phyloP scores from a whole-genome alignment of 176 grass and related monocot species.

The Bonia amplexicaulis region DNA sequence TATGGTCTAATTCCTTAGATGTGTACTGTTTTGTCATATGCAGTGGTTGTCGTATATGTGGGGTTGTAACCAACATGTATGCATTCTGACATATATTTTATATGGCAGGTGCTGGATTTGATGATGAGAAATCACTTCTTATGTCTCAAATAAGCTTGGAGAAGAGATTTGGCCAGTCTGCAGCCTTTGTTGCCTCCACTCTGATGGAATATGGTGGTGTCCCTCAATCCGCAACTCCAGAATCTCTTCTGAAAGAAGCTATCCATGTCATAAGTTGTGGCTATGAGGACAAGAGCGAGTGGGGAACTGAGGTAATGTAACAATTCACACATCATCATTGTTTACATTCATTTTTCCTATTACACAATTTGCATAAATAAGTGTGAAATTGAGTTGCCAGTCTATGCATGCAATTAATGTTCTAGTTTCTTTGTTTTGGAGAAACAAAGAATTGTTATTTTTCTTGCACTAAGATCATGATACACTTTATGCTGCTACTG shows the following conservation, averaged over 20 bases:
- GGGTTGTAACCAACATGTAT: conserved; percentile 3
- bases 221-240: conserved; percentile 97
- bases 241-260: conserved; percentile 98
- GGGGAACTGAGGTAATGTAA: conserved; percentile 85
- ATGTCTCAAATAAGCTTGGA: conserved; percentile 99
- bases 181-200: conserved; percentile 93
- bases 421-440: background rate
- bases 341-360: background rate
- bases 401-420: background rate
- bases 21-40: background rate
- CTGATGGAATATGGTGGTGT: conserved; percentile 99
- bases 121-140: conserved; percentile 98
- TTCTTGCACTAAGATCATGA: background rate
- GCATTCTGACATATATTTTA: conserved; percentile 19
- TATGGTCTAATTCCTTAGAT: background rate
- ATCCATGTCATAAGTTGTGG: conserved; percentile 99
- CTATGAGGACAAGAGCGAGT: conserved; percentile 95
- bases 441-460: background rate
- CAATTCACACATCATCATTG: background rate
- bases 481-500: background rate
- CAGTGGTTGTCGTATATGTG: background rate
- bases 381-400: background rate
- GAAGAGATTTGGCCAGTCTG: conserved; percentile 97
- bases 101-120: conserved; percentile 83
- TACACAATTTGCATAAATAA: background rate